Evolutionary conservation across 768 basidiomycete genomes (phyloP).

Genomic region (Kwoniella dendrophila): DNA sequence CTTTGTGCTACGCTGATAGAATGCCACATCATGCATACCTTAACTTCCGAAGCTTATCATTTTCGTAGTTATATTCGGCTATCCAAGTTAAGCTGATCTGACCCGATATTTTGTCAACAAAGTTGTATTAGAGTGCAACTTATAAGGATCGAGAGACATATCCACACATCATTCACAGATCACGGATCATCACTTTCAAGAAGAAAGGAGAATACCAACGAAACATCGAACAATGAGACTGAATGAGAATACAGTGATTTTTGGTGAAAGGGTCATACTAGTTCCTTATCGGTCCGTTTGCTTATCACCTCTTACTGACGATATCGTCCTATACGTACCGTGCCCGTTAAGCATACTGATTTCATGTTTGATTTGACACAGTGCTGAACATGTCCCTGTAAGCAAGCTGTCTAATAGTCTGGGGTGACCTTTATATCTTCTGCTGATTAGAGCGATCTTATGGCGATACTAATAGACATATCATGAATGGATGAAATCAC

Average conservation of each 20-base stretch:
- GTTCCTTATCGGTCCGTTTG: conserved; percentile 71
- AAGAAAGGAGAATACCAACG: not conserved
- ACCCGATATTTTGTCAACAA: no score
- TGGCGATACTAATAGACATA: no score
- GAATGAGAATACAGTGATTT: conserved; percentile 69
- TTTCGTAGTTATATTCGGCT: no score
- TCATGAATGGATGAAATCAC: conserved; percentile 82
- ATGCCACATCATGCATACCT: conserved; percentile 1
- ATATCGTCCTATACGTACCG: conserved; percentile 37
- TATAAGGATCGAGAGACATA: no score
- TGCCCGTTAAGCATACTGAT: not conserved
- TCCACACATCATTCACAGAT: no score
- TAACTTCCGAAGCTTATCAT: not conserved
- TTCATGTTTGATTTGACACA: conserved; percentile 3
- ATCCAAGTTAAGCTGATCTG: no score
- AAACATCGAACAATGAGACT: conserved; percentile 61
- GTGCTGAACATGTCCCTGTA: conserved; percentile 60
- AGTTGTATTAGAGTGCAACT: no score
- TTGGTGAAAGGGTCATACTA: conserved; percentile 70
- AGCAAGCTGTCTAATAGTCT: conserved; percentile 21
- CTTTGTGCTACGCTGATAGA: no score
- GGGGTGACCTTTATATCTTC: no score
- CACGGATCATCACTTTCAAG: not conserved
- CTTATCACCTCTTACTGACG: conserved; percentile 59
- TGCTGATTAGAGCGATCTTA: no score